A percentile compares a stretch with the other conserved stretches of the same genome.
phyloP scores from a whole-genome alignment of 1,284 basidiomycete genomes.

The Ustilago crameri region DNA sequence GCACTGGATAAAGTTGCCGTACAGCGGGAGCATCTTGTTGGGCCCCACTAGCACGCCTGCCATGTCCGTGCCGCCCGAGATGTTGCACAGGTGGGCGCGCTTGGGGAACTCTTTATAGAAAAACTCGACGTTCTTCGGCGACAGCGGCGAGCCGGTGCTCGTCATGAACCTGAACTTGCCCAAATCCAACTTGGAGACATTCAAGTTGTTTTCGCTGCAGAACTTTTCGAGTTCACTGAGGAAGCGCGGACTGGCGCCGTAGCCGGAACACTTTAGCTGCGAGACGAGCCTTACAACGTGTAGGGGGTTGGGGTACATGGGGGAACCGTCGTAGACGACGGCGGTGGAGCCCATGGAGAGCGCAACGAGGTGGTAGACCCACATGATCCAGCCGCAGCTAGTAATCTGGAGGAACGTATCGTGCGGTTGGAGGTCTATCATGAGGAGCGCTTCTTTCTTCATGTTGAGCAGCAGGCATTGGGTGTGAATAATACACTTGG shows the following conservation, averaged over 20 bases:
- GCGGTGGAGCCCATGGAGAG: constrained; percentile 56
- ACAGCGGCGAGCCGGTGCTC: constrained; percentile 64
- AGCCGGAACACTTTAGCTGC: constrained; percentile 58
- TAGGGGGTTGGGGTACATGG: constrained; percentile 61
- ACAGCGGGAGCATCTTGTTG: constrained; percentile 56
- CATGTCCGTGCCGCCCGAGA: constrained; percentile 66
- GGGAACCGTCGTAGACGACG: constrained; percentile 66
- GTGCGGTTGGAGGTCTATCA: constrained; percentile 48
- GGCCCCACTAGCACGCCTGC: constrained; percentile 61
- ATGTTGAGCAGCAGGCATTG: constrained; percentile 55
- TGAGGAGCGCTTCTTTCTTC: constrained; percentile 49
- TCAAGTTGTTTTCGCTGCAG: constrained; percentile 14
- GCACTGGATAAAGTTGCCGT: constrained; percentile 64
- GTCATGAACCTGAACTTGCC: constrained; percentile 58
- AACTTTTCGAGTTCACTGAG: constrained; percentile 47
- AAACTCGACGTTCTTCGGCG: constrained; percentile 54
- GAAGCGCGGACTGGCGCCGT: constrained; percentile 62
- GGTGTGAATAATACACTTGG: constrained; percentile 67
- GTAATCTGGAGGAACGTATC: constrained; percentile 65
- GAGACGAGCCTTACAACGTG: constrained; percentile 57
- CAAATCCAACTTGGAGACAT: constrained; percentile 36
- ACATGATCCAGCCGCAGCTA: constrained; percentile 66
- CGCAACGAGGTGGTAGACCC: constrained; percentile 60
- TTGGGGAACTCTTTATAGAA: constrained; percentile 57
- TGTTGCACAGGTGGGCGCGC: constrained; percentile 42